These are phyloP conservation scores for Gracilaria vermiculophylla DNA, from an alignment of 23 red algal species.

Conservation along the genomic window DNA sequence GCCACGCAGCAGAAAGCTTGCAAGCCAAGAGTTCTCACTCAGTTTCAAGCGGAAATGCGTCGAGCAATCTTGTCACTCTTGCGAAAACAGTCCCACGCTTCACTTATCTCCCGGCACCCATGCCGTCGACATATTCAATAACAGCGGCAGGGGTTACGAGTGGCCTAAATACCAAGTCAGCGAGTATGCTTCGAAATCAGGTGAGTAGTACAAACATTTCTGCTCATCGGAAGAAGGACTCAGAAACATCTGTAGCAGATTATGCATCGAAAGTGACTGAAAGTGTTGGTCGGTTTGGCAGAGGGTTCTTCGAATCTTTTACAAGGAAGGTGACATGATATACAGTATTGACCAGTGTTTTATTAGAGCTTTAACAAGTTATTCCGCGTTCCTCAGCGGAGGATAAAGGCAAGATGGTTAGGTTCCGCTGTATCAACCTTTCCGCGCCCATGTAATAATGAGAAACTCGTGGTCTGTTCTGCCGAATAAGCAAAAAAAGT, in stretches of 20 bases:
- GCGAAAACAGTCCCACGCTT: conserved; percentile 60
- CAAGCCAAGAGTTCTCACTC: background rate
- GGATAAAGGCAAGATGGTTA: background rate
- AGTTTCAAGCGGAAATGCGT: background rate
- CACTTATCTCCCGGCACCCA: conserved; percentile 72
- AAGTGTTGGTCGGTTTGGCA: conserved; percentile 64
- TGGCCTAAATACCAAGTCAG: conserved; percentile 13
- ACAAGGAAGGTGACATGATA: conserved; percentile 49
- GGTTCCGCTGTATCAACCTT: no score
- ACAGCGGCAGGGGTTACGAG: conserved; percentile 14
- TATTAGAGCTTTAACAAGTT: background rate
- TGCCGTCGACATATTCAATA: conserved; percentile 75
- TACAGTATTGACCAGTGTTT: background rate
- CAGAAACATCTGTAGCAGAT: conserved; percentile 46
- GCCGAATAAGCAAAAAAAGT: background rate
- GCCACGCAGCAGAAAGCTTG: background rate
- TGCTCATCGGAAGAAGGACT: background rate
- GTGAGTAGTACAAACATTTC: background rate
- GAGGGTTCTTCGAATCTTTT: conserved; percentile 66
- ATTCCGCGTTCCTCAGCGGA: no score
- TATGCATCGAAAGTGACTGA: conserved; percentile 62
- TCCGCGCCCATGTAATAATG: no score
- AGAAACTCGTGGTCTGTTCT: background rate
- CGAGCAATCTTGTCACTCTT: conserved; percentile 47
- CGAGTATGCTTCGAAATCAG: conserved; percentile 17